Conservation (phyloP, 768 basidiomycete species). For the Lyophyllum decastes region DNA sequence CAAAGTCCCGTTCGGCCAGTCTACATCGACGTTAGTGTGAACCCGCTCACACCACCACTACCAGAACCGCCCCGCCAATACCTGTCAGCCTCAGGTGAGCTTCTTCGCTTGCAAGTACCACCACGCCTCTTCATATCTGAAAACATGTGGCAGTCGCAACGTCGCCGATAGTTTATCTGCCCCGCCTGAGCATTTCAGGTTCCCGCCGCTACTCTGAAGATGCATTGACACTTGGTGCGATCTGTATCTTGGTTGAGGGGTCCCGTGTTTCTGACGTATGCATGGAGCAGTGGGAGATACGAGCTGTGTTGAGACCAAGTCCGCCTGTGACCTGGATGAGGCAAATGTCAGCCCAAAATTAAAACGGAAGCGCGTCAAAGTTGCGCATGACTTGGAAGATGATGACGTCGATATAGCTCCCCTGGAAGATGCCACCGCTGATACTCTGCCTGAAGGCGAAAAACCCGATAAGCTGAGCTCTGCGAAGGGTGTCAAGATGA, state of each 20-base stretch:
- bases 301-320: neutral
- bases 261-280: neutral
- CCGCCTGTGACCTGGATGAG: neutral
- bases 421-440: neutral
- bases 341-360: neutral
- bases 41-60: neutral
- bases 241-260: neutral
- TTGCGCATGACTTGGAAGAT: neutral
- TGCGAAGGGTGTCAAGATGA: neutral
- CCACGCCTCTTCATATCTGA: neutral
- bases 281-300: neutral
- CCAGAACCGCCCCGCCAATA: neutral
- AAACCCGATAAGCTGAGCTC: neutral
- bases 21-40: neutral
- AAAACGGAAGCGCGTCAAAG: neutral
- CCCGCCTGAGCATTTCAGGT: neutral
- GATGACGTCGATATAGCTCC: neutral
- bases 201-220: slow-evolving; percentile 4
- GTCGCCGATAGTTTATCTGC: neutral
- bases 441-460: neutral
- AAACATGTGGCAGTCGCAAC: neutral
- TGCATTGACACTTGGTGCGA: neutral
- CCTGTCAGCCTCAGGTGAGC: neutral
- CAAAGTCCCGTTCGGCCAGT: neutral
- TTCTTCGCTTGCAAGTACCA: neutral